These are phyloP conservation scores for Flammula alnicola DNA, from an alignment of 1,284 basidiomycete genomes.

Conservation along the genomic window DNA sequence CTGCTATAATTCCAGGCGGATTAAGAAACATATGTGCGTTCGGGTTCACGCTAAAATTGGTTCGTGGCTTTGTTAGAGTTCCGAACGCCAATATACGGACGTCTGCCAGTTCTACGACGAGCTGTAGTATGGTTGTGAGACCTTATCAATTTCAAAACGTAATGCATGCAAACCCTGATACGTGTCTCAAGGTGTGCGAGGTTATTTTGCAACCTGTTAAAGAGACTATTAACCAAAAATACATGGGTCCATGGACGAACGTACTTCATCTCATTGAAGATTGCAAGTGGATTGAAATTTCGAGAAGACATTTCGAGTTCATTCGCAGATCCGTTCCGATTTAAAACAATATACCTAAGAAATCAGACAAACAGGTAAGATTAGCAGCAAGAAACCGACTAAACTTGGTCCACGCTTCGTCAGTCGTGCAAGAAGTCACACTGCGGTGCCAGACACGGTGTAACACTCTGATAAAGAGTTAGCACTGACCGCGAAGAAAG, in stretches of 20 bases:
- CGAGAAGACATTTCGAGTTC: slow-evolving; percentile 68
- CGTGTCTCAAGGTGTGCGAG: slow-evolving; percentile 65
- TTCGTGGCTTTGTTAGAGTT: slow-evolving; percentile 60
- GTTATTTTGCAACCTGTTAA: slow-evolving; percentile 62
- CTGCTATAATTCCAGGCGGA: slow-evolving; percentile 63
- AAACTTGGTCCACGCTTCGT: slow-evolving; percentile 83
- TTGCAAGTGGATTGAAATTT: slow-evolving; percentile 62
- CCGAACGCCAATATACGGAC: slow-evolving; percentile 77
- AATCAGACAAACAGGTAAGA: slow-evolving; percentile 20
- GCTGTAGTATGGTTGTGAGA: slow-evolving; percentile 40
- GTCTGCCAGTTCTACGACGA: slow-evolving; percentile 71
- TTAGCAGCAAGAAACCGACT: slow-evolving; percentile 22
- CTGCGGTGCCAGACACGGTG: slow-evolving; percentile 69
- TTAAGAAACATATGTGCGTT: slow-evolving; percentile 70
- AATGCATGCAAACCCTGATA: slow-evolving; percentile 52
- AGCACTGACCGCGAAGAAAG: neutral
- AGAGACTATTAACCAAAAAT: neutral
- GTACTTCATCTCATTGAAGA: slow-evolving; percentile 79
- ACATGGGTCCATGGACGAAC: slow-evolving; percentile 1
- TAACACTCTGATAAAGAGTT: slow-evolving; percentile 48
- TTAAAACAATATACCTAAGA: slow-evolving; percentile 70
- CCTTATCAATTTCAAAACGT: neutral
- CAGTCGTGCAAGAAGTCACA: slow-evolving; percentile 68
- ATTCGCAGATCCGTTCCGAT: slow-evolving; percentile 75
- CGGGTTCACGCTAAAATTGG: slow-evolving; percentile 58